phyloP scores from a whole-genome alignment of 345 rosid genomes.

The Eucalyptus urophylla region DNA sequence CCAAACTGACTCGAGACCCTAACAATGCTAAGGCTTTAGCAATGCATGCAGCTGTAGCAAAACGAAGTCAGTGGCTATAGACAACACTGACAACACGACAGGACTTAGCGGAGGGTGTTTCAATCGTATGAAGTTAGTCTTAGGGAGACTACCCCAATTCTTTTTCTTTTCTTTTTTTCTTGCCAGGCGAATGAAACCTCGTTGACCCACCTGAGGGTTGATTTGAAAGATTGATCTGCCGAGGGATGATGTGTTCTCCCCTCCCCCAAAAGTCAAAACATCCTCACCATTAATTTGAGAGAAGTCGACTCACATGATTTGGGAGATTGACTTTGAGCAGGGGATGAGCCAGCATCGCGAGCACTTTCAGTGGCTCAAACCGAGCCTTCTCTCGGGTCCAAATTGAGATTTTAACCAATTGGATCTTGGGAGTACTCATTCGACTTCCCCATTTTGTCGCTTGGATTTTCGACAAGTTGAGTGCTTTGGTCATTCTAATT shows the following conservation, averaged over 20 bases:
- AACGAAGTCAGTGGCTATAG: not conserved
- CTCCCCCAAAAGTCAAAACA: conserved; percentile 3
- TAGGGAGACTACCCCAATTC: not conserved
- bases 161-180: not conserved
- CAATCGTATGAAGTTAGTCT: not conserved
- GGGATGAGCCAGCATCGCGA: not conserved
- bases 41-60: not conserved
- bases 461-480: not conserved
- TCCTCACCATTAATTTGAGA: conserved; percentile 5
- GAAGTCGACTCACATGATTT: conserved; percentile 22
- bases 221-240: not conserved
- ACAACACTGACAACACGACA: not conserved
- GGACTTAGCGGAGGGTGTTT: not conserved
- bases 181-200: not conserved
- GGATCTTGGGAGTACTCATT: not conserved
- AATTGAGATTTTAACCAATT: not conserved
- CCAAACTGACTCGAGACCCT: not conserved
- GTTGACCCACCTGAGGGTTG: not conserved
- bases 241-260: not conserved
- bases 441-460: not conserved
- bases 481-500: not conserved
- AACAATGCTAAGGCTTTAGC: not conserved
- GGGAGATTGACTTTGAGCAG: conserved; percentile 13
- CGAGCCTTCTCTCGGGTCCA: not conserved
- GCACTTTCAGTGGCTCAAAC: conserved; percentile 17